Percentiles rank a stretch among this genome's conserved stretches.
Conservation (phyloP, 371 early-diverging fungal genomes). For the Rhizopus stolonifer region DNA sequence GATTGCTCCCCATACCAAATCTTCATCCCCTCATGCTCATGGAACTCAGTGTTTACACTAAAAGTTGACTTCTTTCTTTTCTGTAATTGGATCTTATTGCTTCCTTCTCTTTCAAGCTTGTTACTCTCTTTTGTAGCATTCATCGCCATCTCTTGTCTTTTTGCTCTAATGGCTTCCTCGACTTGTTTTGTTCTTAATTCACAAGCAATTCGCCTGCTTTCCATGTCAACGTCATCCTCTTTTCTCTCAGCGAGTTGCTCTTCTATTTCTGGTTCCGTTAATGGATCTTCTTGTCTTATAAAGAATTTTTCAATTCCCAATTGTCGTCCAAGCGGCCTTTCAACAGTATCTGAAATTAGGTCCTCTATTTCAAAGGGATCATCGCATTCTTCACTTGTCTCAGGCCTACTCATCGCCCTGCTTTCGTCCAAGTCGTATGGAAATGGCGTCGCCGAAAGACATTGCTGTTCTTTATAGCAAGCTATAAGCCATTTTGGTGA, state of each 20-base stretch:
- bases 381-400: background rate
- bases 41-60: background rate
- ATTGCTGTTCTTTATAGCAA: background rate
- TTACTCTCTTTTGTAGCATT: background rate
- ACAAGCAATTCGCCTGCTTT: background rate
- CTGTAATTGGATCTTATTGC: background rate
- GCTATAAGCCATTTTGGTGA: background rate
- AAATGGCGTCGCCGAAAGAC: background rate
- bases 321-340: background rate
- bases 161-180: background rate
- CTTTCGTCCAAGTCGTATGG: background rate
- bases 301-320: slow-evolving; percentile 1
- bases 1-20: slow-evolving; percentile 3
- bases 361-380: background rate
- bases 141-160: background rate
- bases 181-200: background rate
- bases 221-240: background rate
- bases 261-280: background rate
- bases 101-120: background rate
- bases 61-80: background rate
- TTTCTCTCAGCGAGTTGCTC: background rate
- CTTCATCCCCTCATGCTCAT: background rate
- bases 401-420: background rate
- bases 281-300: background rate
- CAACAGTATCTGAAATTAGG: background rate